These are phyloP conservation scores for Aspergillus terreus DNA, from an alignment of 2,329 filamentous ascomycete species.

Conservation along the genomic window DNA sequence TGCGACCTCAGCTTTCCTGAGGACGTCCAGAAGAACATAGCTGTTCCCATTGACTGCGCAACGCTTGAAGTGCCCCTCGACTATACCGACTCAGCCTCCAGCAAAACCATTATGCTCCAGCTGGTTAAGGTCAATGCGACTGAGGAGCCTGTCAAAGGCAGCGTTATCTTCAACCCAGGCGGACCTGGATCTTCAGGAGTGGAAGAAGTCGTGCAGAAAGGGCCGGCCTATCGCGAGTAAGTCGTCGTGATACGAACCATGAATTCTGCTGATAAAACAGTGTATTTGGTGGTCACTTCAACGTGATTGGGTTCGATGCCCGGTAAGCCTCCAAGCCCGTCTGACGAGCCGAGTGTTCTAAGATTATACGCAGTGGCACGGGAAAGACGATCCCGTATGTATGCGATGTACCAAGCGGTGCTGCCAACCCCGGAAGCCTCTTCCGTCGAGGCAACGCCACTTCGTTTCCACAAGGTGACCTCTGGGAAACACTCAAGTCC, in stretches of 20 bases:
- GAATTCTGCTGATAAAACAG: neutral
- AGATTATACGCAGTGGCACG: neutral
- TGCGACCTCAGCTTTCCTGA: slow-evolving; percentile 1
- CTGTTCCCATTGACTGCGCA: slow-evolving; percentile 1
- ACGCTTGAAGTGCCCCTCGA: slow-evolving; percentile 3
- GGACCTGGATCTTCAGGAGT: slow-evolving; percentile 1
- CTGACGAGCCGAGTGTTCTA: neutral
- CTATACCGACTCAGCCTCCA: neutral
- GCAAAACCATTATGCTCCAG: neutral
- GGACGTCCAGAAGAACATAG: neutral
- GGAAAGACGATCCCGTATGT: slow-evolving; percentile 1
- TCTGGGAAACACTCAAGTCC: neutral
- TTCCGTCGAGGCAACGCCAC: neutral
- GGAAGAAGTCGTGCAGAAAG: slow-evolving; percentile 1
- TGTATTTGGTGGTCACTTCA: slow-evolving; percentile 1
- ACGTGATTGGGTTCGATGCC: slow-evolving; percentile 4
- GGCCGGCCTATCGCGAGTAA: neutral
- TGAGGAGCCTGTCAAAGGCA: neutral
- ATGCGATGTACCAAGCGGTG: neutral
- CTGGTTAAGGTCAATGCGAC: slow-evolving; percentile 2
- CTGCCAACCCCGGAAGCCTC: neutral
- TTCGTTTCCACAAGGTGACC: neutral
- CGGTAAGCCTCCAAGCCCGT: neutral
- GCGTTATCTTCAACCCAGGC: slow-evolving; percentile 4
- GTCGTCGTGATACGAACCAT: neutral